Percentiles rank a stretch among this genome's conserved stretches.
These are phyloP conservation scores for Brachypodium distachyon DNA, from an alignment of 202 grass and related monocot genomes.

Conservation along the genomic window DNA sequence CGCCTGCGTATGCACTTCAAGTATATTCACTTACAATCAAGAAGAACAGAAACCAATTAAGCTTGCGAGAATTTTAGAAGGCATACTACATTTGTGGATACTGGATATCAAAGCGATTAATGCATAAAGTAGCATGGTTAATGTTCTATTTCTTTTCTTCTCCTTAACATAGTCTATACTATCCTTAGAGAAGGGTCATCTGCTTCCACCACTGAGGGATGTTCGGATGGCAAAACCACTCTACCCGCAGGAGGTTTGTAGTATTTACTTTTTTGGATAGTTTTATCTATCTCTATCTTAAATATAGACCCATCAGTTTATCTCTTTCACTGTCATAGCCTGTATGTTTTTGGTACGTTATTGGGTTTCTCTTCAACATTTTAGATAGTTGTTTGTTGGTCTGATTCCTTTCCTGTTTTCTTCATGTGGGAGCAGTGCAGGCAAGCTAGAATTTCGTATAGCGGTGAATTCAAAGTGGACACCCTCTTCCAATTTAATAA, in stretches of 20 bases:
- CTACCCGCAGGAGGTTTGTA: slow-evolving; percentile 70
- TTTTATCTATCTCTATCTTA: neutral
- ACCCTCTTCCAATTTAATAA: slow-evolving; percentile 50
- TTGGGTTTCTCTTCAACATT: slow-evolving; percentile 1
- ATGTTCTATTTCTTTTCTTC: neutral
- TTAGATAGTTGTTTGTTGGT: slow-evolving; percentile 9
- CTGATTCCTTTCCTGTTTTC: slow-evolving; percentile 9
- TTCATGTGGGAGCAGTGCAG: slow-evolving; percentile 58
- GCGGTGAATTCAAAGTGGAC: slow-evolving; percentile 57
- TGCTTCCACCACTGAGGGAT: slow-evolving; percentile 44
- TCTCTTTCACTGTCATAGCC: neutral
- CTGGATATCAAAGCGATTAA: neutral
- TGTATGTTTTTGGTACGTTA: neutral
- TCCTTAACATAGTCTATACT: slow-evolving; percentile 60
- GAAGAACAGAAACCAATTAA: neutral
- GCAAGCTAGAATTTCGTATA: slow-evolving; percentile 59
- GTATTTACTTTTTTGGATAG: neutral
- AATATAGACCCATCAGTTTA: neutral
- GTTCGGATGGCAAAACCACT: slow-evolving; percentile 24
- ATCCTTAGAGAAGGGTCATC: slow-evolving; percentile 51
- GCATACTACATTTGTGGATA: slow-evolving; percentile 1
- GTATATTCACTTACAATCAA: neutral
- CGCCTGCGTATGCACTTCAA: neutral
- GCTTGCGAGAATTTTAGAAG: neutral
- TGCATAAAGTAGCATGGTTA: neutral